These are phyloP conservation scores for Cladophialophora chaetospira DNA, from an alignment of 2,329 filamentous ascomycete genomes.

Conservation along the genomic window DNA sequence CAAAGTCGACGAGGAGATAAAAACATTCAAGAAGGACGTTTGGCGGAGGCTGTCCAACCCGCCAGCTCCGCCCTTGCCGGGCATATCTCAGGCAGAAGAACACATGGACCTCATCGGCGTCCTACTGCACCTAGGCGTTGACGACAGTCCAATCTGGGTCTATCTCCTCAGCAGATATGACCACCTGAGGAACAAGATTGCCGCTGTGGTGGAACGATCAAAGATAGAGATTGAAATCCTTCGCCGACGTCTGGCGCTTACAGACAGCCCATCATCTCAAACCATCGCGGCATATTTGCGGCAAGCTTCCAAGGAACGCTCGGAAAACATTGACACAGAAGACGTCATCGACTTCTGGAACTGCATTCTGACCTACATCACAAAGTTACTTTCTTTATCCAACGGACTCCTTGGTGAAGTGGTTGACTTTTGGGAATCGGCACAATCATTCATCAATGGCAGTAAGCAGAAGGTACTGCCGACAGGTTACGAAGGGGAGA, in stretches of 20 bases:
- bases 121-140: slow-evolving; percentile 88
- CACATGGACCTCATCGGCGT: slow-evolving; percentile 90
- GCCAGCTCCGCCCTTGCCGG: slow-evolving; percentile 56
- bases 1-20: slow-evolving; percentile 85
- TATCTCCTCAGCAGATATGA: slow-evolving; percentile 92
- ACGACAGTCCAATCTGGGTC: slow-evolving; percentile 94
- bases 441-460: slow-evolving; percentile 85
- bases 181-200: slow-evolving; percentile 83
- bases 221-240: slow-evolving; percentile 91
- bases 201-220: slow-evolving; percentile 76
- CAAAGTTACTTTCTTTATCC: slow-evolving; percentile 69
- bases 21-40: slow-evolving; percentile 81
- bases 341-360: slow-evolving; percentile 93
- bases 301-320: slow-evolving; percentile 68
- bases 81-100: slow-evolving; percentile 65
- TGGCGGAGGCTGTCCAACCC: slow-evolving; percentile 78
- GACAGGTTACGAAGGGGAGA: slow-evolving; percentile 77
- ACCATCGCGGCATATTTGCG: slow-evolving; percentile 75
- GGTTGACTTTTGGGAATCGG: slow-evolving; percentile 89
- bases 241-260: slow-evolving; percentile 74
- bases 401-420: slow-evolving; percentile 86
- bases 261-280: slow-evolving; percentile 69
- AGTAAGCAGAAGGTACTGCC: slow-evolving; percentile 79
- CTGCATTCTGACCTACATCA: slow-evolving; percentile 74
- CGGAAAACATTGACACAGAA: slow-evolving; percentile 70